Evolutionary conservation across 148 eudicot genomes (phyloP).

Genomic region (Camellia lanceoleosa): DNA sequence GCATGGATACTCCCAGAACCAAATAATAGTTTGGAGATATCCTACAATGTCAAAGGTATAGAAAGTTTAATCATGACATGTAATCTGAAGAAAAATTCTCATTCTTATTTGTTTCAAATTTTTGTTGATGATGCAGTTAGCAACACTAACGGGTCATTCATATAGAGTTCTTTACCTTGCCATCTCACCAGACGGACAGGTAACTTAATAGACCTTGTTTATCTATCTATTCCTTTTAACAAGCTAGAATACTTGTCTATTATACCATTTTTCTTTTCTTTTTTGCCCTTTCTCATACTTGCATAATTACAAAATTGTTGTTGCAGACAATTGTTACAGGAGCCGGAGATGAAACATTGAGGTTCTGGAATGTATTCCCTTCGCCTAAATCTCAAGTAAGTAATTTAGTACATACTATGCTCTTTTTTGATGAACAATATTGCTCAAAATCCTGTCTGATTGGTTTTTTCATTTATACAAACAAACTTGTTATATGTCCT

Average conservation of each 20-base stretch:
- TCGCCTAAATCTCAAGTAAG: slow-evolving; percentile 80
- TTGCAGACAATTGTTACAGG: slow-evolving; percentile 92
- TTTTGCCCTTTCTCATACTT: not conserved
- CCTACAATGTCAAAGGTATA: slow-evolving; percentile 91
- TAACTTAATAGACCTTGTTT: slow-evolving; percentile 15
- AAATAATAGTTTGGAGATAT: slow-evolving; percentile 85
- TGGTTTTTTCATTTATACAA: not conserved
- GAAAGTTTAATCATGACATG: not conserved
- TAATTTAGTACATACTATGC: not conserved
- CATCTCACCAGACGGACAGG: slow-evolving; percentile 93
- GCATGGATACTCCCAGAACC: slow-evolving; percentile 91
- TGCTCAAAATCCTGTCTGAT: not conserved
- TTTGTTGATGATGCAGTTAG: slow-evolving; percentile 43
- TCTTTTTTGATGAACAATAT: not conserved
- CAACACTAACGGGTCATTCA: slow-evolving; percentile 82
- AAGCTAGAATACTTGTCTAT: not conserved
- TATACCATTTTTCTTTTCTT: not conserved
- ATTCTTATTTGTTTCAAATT: not conserved
- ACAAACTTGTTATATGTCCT: not conserved
- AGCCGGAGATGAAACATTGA: slow-evolving; percentile 94
- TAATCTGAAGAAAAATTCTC: not conserved
- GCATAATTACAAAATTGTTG: slow-evolving; percentile 2
- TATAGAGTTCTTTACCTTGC: slow-evolving; percentile 86
- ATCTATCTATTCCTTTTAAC: not conserved
- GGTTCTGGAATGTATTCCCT: slow-evolving; percentile 96